Base-by-base conservation (phyloP, 2,329 filamentous ascomycete species). In the Scorias spongiosa region DNA sequence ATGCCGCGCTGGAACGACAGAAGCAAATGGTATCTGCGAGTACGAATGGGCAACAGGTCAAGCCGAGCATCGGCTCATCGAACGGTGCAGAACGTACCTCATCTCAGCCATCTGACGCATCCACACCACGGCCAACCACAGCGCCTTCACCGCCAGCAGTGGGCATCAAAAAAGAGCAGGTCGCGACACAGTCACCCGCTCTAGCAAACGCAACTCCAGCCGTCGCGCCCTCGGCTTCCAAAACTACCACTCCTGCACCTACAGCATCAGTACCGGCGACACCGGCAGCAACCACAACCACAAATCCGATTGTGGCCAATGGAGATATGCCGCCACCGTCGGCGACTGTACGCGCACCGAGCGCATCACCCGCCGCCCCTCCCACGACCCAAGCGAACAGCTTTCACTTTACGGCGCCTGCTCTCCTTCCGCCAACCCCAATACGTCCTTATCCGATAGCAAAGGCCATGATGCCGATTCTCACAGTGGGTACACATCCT, bases 401-500 rank as follows among this genome's bases (percentile, higher is more conserved):
- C 46, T 58, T 51, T 43, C 49, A 52, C 10, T 57, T 54, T 46
- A 55, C 55, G 3, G 54, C 55, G 9, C 54, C 54, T 10, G 59
- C 61, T 40, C 58, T 66, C 38, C 65, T 72, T 26, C 55, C 57
- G 15, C 52, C 47, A 20, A 48, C 49, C 20, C 51, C 51, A 8
- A 43, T 53, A 15, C 54, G 55, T 14, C 43, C 50, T 6, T 62
- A 59, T 40, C 51, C 57, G 49, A 52, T 69, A 39, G 61, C 69
- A 30, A 72, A 83, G 60, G 79, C 82, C 20, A 68, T 89, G 38
- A 73, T 89, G 41, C 74, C 73, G 4, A 77, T 74, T 42, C 65
- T 89, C 18, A 75, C 72, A 34, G 65, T 88, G 12, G 70, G 73
- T 44, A 80, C 80, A 11, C 82, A 89, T 56, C 79, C 81, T 1